Evolutionary conservation across 495 filamentous ascomycete genomes (phyloP), one percentile per base, ranked within the genome.

Genomic region (Talaromyces wortmannii): DNA sequence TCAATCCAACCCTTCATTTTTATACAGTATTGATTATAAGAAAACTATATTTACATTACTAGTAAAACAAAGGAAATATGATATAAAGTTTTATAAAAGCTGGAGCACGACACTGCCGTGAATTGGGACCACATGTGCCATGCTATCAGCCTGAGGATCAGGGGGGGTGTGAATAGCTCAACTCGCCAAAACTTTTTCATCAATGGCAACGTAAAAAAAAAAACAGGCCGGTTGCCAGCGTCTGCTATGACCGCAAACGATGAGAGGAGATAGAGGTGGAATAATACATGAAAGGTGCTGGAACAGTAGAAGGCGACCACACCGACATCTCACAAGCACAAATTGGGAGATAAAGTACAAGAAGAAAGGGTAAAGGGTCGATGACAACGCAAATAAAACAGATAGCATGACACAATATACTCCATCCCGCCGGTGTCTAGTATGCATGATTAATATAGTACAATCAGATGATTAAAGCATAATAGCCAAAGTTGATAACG

Each of bases 391-490:
- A 50, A 52, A 29, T 52, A 52, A 36, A 42, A 36, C 33, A 52
- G 12, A 44, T 52, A 31, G 31, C 40, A 17, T 52, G 50, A 52
- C 33, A 18, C 36, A 52, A 36, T 50, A 30, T 33, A 51, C 49
- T 33, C 50, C 50, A 29, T 40, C 50, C 50, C 50, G 50, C 18
- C 50, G 17, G 40, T 33, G 23, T 43, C 50, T 52, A 52, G 50
- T 52, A 52, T 52, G 50, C 50, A 52, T n/a, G 40, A 18, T 44
- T 17, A 30, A 52, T 52, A 52, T 52, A 43, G 31, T 52, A 52
- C 50, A 52, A 52, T 17, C 50, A 36, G 16, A 52, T 32, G 50
- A 43, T 31, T 52, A 36, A 43, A 52, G 30, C 33, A 30, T 23
- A 16, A 52, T 40, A 46, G 12, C 8, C 11, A 42, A 32, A 52